Evolutionary conservation across 306 rosid genomes (phyloP).

Genomic region (Sophora flavescens): DNA sequence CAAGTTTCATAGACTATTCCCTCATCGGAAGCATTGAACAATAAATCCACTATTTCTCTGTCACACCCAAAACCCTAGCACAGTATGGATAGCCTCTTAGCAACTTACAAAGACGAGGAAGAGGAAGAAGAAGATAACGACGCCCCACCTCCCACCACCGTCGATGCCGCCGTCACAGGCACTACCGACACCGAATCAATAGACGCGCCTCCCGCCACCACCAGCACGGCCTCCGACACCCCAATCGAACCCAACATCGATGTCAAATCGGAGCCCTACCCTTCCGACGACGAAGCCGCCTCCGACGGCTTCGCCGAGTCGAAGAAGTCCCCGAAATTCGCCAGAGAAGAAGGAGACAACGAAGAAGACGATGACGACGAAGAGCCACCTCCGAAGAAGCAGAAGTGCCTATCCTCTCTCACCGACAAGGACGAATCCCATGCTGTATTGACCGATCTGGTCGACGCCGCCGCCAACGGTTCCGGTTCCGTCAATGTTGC

Average conservation of each 20-base stretch:
- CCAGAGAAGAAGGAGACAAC: slow-evolving; percentile 45
- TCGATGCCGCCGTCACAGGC: background rate
- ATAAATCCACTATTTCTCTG: background rate
- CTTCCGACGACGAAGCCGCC: slow-evolving; percentile 67
- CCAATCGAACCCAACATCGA: slow-evolving; percentile 59
- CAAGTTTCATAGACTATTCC: too few relatives aligned
- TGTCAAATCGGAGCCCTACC: slow-evolving; percentile 64
- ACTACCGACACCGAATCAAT: slow-evolving; percentile 42
- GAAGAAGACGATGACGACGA: slow-evolving; percentile 73
- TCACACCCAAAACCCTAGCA: slow-evolving; percentile 15
- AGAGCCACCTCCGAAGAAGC: slow-evolving; percentile 87
- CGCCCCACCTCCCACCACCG: slow-evolving; percentile 26
- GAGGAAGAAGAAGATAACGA: slow-evolving; percentile 66
- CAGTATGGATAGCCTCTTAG: slow-evolving; percentile 74
- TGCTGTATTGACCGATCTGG: background rate
- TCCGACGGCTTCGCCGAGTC: slow-evolving; percentile 56
- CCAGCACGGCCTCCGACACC: slow-evolving; percentile 55
- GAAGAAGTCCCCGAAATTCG: slow-evolving; percentile 61
- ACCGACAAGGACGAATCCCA: slow-evolving; percentile 51
- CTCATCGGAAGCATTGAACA: background rate
- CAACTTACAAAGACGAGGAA: slow-evolving; percentile 82
- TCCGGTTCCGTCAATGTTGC: slow-evolving; percentile 3
- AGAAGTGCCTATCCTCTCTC: slow-evolving; percentile 78
- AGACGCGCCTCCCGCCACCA: slow-evolving; percentile 38
- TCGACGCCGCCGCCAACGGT: slow-evolving; percentile 21